A percentile compares a stretch with the other conserved stretches of the same genome.
phyloP scores from a whole-genome alignment of 2,329 filamentous ascomycete genomes.

The Purpureocillium lavendulum region DNA sequence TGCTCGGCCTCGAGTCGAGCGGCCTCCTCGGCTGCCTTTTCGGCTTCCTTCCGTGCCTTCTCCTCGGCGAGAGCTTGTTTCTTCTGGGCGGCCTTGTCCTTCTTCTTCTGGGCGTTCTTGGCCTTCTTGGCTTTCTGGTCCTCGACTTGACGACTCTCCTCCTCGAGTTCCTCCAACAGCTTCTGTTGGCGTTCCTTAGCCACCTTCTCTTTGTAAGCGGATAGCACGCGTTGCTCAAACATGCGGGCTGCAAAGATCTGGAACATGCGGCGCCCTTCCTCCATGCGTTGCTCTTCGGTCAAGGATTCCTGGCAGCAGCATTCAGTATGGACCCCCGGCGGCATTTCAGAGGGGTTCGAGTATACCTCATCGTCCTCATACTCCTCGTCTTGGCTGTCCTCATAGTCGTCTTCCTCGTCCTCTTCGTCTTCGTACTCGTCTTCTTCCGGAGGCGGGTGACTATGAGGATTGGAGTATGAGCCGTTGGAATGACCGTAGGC shows the following conservation, averaged over 20 bases:
- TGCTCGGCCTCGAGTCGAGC: slow-evolving; percentile 67
- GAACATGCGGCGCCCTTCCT: slow-evolving; percentile 97
- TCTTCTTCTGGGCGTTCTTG: slow-evolving; percentile 88
- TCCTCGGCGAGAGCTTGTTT: slow-evolving; percentile 88
- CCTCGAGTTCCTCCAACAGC: slow-evolving; percentile 82
- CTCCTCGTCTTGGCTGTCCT: slow-evolving; percentile 55
- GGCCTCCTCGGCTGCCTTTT: slow-evolving; percentile 81
- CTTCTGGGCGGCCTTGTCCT: slow-evolving; percentile 85
- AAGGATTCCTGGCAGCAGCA: slow-evolving; percentile 69
- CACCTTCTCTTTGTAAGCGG: slow-evolving; percentile 96
- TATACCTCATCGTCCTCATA: slow-evolving; percentile 76
- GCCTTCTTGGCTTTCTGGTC: slow-evolving; percentile 88
- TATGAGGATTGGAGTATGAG: slow-evolving; percentile 52
- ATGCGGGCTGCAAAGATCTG: slow-evolving; percentile 98
- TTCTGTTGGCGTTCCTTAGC: slow-evolving; percentile 85
- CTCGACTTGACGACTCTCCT: slow-evolving; percentile 68
- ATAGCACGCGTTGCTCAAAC: slow-evolving; percentile 96
- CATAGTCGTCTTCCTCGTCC: slow-evolving; percentile 51
- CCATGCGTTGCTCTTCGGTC: slow-evolving; percentile 98
- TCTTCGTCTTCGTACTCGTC: slow-evolving; percentile 67
- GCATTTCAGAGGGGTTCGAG: slow-evolving; percentile 21
- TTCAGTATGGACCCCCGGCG: slow-evolving; percentile 32
- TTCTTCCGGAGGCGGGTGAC: slow-evolving; percentile 68
- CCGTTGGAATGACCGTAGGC: slow-evolving; percentile 54
- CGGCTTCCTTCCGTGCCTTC: slow-evolving; percentile 77